Percentiles rank a stretch among this genome's conserved stretches.
These are phyloP conservation scores for Coniferiporia sulphurascens DNA, from an alignment of 1,284 basidiomycete species.

Conservation along the genomic window DNA sequence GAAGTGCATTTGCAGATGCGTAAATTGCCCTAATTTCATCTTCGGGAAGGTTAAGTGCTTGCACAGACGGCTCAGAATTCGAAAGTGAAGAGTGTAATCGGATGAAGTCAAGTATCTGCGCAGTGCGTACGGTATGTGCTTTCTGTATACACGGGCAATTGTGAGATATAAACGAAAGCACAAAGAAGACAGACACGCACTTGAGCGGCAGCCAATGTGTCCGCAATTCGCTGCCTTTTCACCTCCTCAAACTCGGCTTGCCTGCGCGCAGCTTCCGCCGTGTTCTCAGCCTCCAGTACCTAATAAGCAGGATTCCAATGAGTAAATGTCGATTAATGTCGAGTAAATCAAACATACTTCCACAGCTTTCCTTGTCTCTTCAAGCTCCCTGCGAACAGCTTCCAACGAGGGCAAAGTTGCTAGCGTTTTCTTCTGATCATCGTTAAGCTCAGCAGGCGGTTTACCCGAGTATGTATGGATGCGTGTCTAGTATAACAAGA, in stretches of 20 bases:
- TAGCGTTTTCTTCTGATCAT: slow-evolving; percentile 73
- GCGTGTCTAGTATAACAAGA: slow-evolving; percentile 47
- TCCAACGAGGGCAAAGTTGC: slow-evolving; percentile 71
- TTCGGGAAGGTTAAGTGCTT: slow-evolving; percentile 42
- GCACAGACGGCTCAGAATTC: slow-evolving; percentile 39
- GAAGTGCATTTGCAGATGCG: slow-evolving; percentile 45
- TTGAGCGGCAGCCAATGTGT: slow-evolving; percentile 55
- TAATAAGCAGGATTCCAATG: slow-evolving; percentile 27
- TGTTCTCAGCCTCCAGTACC: slow-evolving; percentile 61
- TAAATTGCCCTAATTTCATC: slow-evolving; percentile 51
- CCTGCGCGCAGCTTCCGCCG: slow-evolving; percentile 48
- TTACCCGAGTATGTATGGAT: slow-evolving; percentile 65
- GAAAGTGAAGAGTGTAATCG: slow-evolving; percentile 56
- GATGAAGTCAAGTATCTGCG: slow-evolving; percentile 59
- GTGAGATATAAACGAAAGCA: neutral
- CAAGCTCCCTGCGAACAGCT: slow-evolving; percentile 72
- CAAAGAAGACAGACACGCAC: slow-evolving; percentile 34
- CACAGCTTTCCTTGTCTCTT: slow-evolving; percentile 74
- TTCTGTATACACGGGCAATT: slow-evolving; percentile 30
- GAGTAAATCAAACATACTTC: slow-evolving; percentile 48
- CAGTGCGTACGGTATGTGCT: slow-evolving; percentile 35
- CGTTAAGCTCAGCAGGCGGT: slow-evolving; percentile 69
- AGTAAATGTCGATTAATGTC: neutral
- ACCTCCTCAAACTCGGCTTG: slow-evolving; percentile 49
- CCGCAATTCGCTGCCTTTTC: slow-evolving; percentile 47